A percentile compares a stretch with the other conserved stretches of the same genome.
These are phyloP conservation scores for Aspergillus sp. DNA, from an alignment of 2,329 filamentous ascomycete genomes.

Conservation along the genomic window DNA sequence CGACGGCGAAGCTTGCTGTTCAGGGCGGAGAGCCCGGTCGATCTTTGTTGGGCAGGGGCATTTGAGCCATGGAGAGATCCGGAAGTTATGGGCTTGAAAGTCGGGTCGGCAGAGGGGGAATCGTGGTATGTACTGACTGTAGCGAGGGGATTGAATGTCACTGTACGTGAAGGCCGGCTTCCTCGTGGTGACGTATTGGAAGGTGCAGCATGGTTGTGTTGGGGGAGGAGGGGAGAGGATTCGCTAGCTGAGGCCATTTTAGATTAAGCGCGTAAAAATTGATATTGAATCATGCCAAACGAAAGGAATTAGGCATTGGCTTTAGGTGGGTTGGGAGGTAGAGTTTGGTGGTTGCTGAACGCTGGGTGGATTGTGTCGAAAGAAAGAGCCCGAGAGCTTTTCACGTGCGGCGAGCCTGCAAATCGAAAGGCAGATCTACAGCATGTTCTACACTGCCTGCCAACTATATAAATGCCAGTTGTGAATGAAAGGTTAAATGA, in stretches of 20 bases:
- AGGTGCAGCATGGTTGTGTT: conserved; percentile 26
- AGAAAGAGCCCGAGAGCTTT: conserved; percentile 16
- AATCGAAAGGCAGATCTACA: background rate
- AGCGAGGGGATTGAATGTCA: conserved; percentile 50
- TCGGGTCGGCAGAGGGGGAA: conserved; percentile 40
- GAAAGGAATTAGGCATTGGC: conserved; percentile 4
- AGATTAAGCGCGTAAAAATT: conserved; percentile 8
- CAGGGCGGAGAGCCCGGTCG: conserved; percentile 71
- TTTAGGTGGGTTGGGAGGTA: background rate
- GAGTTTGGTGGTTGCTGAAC: conserved; percentile 6
- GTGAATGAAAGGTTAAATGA: background rate
- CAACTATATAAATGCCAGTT: conserved; percentile 8
- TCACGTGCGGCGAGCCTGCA: conserved; percentile 20
- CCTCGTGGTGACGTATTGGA: conserved; percentile 41
- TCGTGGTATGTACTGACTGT: conserved; percentile 46
- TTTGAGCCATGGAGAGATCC: conserved; percentile 38
- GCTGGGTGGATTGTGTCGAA: conserved; percentile 8
- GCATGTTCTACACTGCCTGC: background rate
- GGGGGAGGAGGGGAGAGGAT: conserved; percentile 43
- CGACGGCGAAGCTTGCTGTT: conserved; percentile 85
- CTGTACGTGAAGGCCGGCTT: conserved; percentile 41
- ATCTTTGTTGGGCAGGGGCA: conserved; percentile 32
- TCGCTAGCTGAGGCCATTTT: conserved; percentile 41
- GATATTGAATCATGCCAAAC: conserved; percentile 18
- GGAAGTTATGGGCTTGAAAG: conserved; percentile 42